These are phyloP conservation scores for Isoetes taiwanensis DNA, from an alignment of 75 land plant species.

Conservation along the genomic window DNA sequence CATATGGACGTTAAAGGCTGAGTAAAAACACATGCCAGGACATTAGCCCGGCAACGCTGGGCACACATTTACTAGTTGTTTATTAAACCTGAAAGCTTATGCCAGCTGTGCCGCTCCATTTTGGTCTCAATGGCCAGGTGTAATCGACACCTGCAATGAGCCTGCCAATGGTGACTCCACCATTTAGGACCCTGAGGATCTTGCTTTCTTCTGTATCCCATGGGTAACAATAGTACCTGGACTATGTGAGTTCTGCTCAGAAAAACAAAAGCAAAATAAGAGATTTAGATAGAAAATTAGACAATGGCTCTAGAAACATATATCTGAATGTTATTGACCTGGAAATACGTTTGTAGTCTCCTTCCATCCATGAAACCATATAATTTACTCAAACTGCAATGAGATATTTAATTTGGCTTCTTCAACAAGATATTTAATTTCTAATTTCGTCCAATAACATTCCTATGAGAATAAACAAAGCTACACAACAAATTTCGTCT, in stretches of 20 bases:
- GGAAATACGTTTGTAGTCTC: not conserved
- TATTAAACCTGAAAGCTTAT: constrained; percentile 6
- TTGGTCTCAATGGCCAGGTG: not conserved
- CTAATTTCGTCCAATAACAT: constrained; percentile 1
- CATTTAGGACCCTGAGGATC: not conserved
- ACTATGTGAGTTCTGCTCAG: not conserved
- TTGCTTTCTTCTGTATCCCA: not conserved
- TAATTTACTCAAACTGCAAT: not conserved
- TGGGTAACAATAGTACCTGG: not conserved
- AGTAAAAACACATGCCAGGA: no score
- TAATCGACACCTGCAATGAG: constrained; percentile 1
- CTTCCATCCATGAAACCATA: not conserved
- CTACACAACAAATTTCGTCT: not conserved
- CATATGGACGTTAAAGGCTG: no score
- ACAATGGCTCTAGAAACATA: no score
- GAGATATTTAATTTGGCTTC: not conserved
- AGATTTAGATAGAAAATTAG: no score
- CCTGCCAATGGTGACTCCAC: not conserved
- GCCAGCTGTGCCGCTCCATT: constrained; percentile 6
- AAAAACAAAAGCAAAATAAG: no score
- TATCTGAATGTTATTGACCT: constrained; percentile 1
- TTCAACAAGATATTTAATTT: not conserved
- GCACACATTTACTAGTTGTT: no score
- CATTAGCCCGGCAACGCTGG: no score
- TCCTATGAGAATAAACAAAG: constrained; percentile 6